phyloP scores from a whole-genome alignment of 148 eudicot genomes.

The Euryodendron excelsum region DNA sequence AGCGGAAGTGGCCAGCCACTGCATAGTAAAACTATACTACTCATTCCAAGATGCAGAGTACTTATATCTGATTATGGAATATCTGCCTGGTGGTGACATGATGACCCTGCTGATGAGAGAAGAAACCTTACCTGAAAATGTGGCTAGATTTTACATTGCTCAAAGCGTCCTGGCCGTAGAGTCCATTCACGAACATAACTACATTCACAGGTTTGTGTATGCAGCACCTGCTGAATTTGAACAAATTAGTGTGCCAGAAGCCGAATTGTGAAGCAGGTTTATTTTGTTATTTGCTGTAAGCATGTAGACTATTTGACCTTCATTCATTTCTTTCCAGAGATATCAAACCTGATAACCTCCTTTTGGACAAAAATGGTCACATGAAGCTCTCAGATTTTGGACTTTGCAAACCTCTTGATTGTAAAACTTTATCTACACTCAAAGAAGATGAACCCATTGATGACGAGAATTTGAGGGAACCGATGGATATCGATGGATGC shows the following conservation, averaged over 20 bases:
- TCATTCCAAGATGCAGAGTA: constrained; percentile 97
- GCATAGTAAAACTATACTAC: constrained; percentile 86
- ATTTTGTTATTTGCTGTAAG: background rate
- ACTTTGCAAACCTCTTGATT: constrained; percentile 95
- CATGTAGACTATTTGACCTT: constrained; percentile 8
- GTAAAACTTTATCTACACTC: constrained; percentile 82
- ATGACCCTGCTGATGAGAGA: constrained; percentile 95
- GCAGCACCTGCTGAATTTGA: too few relatives aligned
- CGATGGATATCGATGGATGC: constrained; percentile 86
- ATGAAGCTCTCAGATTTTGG: constrained; percentile 99
- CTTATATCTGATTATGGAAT: constrained; percentile 89
- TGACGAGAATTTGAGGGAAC: constrained; percentile 60
- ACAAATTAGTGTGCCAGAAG: too few relatives aligned
- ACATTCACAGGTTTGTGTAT: constrained; percentile 75
- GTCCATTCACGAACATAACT: constrained; percentile 92
- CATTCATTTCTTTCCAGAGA: constrained; percentile 50
- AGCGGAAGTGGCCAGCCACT: constrained; percentile 97
- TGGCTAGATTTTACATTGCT: constrained; percentile 90
- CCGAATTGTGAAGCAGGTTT: background rate
- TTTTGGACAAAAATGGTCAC: constrained; percentile 89
- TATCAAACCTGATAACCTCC: constrained; percentile 97
- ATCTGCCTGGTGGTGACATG: constrained; percentile 97
- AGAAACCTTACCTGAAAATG: constrained; percentile 77
- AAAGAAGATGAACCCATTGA: constrained; percentile 79
- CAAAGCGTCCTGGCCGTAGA: constrained; percentile 94